Base-by-base conservation (phyloP, 768 basidiomycete genomes). In the Leccinellum rugosiceps region DNA sequence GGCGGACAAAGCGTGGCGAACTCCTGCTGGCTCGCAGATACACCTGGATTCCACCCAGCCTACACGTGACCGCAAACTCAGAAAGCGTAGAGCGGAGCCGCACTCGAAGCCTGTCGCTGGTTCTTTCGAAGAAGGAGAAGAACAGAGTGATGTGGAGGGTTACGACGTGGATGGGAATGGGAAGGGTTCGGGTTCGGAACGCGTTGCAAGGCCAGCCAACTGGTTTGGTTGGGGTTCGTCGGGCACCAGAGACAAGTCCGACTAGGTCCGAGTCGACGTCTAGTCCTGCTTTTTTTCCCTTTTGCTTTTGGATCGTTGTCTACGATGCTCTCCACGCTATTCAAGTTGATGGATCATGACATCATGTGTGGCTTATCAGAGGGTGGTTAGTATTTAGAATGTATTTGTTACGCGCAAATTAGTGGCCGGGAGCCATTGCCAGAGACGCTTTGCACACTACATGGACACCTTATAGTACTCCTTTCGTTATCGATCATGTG, bases 71-170 rank as follows among this genome's bases (percentile, higher is more conserved):
- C 77, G 83, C 14, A 74, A 74, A 30, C 70, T 41, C 38, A 41
- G 78, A 49, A 81, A 80, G 65, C 76, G 83, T 6, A 83, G 86
- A 62, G 80, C 80, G 4, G 84, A 87, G 65, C 75, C 51, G 38
- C 50, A 61, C 5, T 3, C 86, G 13, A 56, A 63, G 9, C 68
- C 75, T 49, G 64, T 58, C 48, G 71, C 74, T 32, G 70, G 71
- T 50, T 67, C 76, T 19, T 68, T 74, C 25, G 64, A 65, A 34
- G 86, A 90, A 72, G 80, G 85, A 2, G 83, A 86, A 58, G 83
- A 85, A n/a, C 82, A 83, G 43, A 86, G 84, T 55, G 88, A 90
- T 60, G 79, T 77, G 14, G 88, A 90, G 59, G 85, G 83, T 6
- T 82, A 88, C 55, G 81, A 84, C 53, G 74, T 74, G 10, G 65